Base-by-base conservation (phyloP, 148 eudicot genomes). In the Mesembryanthemum crystallinum region DNA sequence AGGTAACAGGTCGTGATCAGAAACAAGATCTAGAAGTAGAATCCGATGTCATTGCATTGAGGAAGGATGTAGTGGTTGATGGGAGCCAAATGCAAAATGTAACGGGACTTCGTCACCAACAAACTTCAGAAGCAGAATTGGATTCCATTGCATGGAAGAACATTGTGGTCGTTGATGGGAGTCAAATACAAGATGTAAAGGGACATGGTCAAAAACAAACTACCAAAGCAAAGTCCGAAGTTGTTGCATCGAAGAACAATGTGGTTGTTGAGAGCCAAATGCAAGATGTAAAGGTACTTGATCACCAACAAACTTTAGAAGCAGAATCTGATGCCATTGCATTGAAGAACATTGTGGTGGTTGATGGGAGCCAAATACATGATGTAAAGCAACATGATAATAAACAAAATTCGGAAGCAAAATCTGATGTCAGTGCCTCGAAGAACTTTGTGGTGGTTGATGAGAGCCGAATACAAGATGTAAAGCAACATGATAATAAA, bases 381-480 rank as follows among this genome's bases (percentile, higher is more conserved):
- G 72, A 71, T 45, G 49, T 58, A 24, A 12, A 23, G 2, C 8
- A 23, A 2, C 14, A 27, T n/a, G 27, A 24, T 23, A 8, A 7
- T 8, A 24, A 58, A 14, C 63, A 58, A 58, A 24, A 4, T 58
- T 58, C 14, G 23, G 28, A 24, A 24, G 14, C 12, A 58, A 7
- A 58, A 24, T 58, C 28, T 69, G 15, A 1, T 25, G 25, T 47
- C 17, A 67, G 18, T 68, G 62, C 66, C n/a, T 60, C 70, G 28
- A 61, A 76, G 61, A 77, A 60, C 71, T 61, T 69, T 67, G 74
- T 77, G 8, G 69, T 71, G 55, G 65, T 60, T 15, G 69, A 72
- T 35, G 43, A 39, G 59, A 71, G 29, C 55, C 74, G 60, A 13
- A 39, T 29, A 58, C 54, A 72, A 35, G 64, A 29, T 42, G 45